Conservation (phyloP, 192 early-diverging fungal genomes). For the Phlyctochytrium planicorne region DNA sequence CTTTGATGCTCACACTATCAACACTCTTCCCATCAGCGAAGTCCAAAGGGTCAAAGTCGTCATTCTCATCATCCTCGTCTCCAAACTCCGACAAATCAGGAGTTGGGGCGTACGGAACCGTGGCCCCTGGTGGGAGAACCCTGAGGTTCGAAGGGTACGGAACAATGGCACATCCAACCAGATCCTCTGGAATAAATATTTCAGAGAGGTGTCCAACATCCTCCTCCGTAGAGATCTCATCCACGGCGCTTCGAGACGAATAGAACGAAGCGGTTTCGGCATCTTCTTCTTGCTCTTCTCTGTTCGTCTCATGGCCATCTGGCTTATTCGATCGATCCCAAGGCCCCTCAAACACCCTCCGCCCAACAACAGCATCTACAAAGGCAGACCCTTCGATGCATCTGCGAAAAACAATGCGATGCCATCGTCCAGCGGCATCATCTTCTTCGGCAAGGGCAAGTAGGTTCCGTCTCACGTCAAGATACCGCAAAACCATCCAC, state of each 20-base stretch:
- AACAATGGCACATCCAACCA: background rate
- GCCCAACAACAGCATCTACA: background rate
- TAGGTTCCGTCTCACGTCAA: background rate
- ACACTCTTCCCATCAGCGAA: background rate
- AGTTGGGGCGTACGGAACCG: background rate
- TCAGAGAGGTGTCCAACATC: background rate
- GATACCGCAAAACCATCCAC: background rate
- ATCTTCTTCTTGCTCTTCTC: background rate
- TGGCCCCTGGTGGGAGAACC: background rate
- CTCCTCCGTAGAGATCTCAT: background rate
- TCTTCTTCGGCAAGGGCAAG: background rate
- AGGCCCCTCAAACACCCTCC: background rate
- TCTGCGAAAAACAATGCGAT: background rate
- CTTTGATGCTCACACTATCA: background rate
- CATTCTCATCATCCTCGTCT: background rate
- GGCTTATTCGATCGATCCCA: background rate
- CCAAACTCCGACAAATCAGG: background rate
- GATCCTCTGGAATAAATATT: background rate
- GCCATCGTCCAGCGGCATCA: slow-evolving; percentile 1
- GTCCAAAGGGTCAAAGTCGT: background rate
- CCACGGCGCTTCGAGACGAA: background rate
- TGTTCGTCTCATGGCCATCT: background rate
- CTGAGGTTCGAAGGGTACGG: background rate
- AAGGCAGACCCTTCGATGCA: background rate
- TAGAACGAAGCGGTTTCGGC: background rate